Evolutionary conservation across 352 stramenopile genomes (phyloP), one percentile per base, ranked within the genome.

Genomic region (Pythium periplocum): DNA sequence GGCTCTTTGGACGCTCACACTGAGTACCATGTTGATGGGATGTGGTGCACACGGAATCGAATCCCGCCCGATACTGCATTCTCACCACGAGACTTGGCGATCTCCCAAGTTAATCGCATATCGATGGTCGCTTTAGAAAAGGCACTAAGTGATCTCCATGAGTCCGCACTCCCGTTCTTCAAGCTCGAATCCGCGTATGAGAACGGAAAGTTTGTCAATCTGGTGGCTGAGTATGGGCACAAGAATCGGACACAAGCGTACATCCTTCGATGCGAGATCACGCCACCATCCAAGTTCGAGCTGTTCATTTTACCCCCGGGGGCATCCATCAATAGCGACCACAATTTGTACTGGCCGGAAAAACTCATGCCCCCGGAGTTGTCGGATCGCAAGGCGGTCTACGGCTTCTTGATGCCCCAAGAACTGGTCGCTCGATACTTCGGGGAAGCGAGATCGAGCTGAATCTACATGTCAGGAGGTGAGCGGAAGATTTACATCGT

Each of bases 221-320:
- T 74, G 47, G 48, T 93, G 8, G 72, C 79, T 2, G 72, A 72
- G 41, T 90, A 89, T 51, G 75, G 73, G 6, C 68, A 93, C 55
- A 93, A 93, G 59, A 81, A 76, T 54, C 66, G 64, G 9, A 46
- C 39, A 7, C 68, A 69, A 34, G 68, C 74, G 3, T 75, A 65
- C 37, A 78, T 72, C 7, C 61, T 89, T 17, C 54, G 66, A 33
- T 51, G 87, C 10, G 61, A 69, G 37, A 68, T 87, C 17, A 57
- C 65, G 2, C 68, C 70, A 1, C 53, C 67, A 3, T 73, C 50
- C 4, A 62, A 71, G 33, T 83, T 78, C 55, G 56, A 66, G 4
- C 62, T 90, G 56, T 90, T 83, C 45, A 30, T 93, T 7, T 77
- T 93, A 54, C 83, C 83, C 3, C 79, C 83, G 1, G 80, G 78